Base-by-base conservation (phyloP, 306 rosid species). In the Ormosia emarginata region DNA sequence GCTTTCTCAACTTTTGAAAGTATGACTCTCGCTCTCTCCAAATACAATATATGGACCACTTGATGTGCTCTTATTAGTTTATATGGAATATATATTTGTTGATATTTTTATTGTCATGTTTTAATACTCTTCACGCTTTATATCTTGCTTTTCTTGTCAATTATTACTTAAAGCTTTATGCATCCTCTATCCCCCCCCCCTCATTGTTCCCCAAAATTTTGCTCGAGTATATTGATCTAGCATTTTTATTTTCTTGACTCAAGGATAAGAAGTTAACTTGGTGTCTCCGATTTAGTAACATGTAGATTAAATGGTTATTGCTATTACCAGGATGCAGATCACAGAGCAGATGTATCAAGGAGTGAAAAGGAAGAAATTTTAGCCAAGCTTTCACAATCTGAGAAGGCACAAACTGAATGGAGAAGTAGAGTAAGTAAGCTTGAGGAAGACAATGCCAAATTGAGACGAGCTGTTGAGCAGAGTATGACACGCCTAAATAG, bases 401-500 rank as follows among this genome's bases (percentile, higher is more conserved):
- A 92, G 79, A 87, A 89, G 75, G 86, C 82, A 50, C 87, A 90
- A 80, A 82, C 79, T 75, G 96, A 94, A 81, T 91, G 94, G 97
- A 92, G 85, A 87, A 83, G 80, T 82, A 84, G 93, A 46, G 94
- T 90, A 74, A 87, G 79, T 66, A 93, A 91, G 79, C 92, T 93
- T 36, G 97, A 93, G 92, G 97, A 92, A 49, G 98, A 94, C 84
- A 94, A 94, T 85, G 89, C 94, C 75, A 94, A 91, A 80, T 47
- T 94, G 41, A 91, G 94, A 53, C 92, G 86, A 37, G 97, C 92
- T 82, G 82, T 94, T 83, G 97, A 94, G 85, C 96, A 90, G 84
- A 90, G 96, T 87, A 94, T 94, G 96, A 92, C 93, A 63, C 89
- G 86, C 89, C 91, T 94, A 47, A 94, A 90, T 87, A 90, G 98